Conservation (phyloP, 306 rosid species). For the Dryas alaskensis region DNA sequence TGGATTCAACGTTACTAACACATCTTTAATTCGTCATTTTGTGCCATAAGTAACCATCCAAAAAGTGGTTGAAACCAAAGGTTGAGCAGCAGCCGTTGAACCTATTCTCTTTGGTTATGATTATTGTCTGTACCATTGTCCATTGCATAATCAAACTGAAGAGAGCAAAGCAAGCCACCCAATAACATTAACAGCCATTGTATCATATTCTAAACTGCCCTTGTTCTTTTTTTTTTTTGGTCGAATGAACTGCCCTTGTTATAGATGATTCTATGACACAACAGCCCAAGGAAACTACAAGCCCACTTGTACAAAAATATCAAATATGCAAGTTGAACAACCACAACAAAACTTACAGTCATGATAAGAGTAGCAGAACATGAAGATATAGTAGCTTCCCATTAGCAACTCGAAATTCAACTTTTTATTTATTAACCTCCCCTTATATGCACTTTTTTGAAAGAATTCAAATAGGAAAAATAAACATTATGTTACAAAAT, state of each 20-base stretch:
- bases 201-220: background rate
- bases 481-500: background rate
- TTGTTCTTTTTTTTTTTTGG: no score
- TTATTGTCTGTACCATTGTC: background rate
- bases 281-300: background rate
- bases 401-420: background rate
- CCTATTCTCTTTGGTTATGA: background rate
- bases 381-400: background rate
- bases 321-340: no score
- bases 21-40: background rate
- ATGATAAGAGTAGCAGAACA: background rate
- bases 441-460: conserved; percentile 1
- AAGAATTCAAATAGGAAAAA: background rate
- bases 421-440: conserved; percentile 21
- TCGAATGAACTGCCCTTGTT: no score
- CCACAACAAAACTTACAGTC: background rate
- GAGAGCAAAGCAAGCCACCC: background rate
- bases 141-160: background rate
- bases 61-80: conserved; percentile 11
- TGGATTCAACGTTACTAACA: conserved; percentile 24
- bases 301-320: background rate
- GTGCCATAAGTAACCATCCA: conserved; percentile 6
- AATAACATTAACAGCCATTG: no score
- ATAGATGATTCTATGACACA: background rate
- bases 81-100: background rate